Evolutionary conservation across 257 asterid species (phyloP), one percentile per base, ranked within the genome.

Genomic region (Handroanthus guayacan): DNA sequence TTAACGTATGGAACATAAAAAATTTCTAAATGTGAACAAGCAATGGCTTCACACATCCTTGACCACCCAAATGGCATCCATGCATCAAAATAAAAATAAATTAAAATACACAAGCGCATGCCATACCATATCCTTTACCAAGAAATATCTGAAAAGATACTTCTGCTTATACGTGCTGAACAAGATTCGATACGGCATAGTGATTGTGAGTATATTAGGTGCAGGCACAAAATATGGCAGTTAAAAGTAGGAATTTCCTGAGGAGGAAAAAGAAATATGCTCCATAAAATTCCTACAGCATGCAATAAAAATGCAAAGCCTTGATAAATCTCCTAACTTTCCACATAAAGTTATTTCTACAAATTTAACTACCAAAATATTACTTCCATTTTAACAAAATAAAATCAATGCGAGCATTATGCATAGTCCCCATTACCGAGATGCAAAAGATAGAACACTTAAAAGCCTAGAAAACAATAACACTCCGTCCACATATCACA

Each of bases 341-440:
- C 16, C 10, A 50, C 65, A 34, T 61, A 17, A 47, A 39, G 5
- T 70, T 39, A 62, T 16, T 2, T 16, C 18, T 39, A 12, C 5
- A 73, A 34, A 61, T 48, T 61, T 57, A n/a, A 41, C 36, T 12
- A 39, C 48, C 36, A 44, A 44, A 55, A 18, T 39, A 54, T 63
- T 4, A 75, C 37, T 36, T 39, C 5, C 18, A 56, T 13, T 39
- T 25, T 7, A 43, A 44, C 68, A 6, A 31, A 60, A 45, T n/a
- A 25, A 41, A 48, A 17, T 62, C 1, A 60, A 47, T 9, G 38
- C 65, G 64, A 71, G 38, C 67, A 39, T 37, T 14, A 39, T 25
- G 79, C 72, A 74, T 8, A 48, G 18, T 43, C 72, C 41, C 50
- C 25, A 60, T 67, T 43, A 47, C 61, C n/a, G 9, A 31, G 14